A percentile compares a stretch with the other conserved stretches of the same genome.
phyloP scores from a whole-genome alignment of 495 filamentous ascomycete genomes.

The Jackrogersella minutella region DNA sequence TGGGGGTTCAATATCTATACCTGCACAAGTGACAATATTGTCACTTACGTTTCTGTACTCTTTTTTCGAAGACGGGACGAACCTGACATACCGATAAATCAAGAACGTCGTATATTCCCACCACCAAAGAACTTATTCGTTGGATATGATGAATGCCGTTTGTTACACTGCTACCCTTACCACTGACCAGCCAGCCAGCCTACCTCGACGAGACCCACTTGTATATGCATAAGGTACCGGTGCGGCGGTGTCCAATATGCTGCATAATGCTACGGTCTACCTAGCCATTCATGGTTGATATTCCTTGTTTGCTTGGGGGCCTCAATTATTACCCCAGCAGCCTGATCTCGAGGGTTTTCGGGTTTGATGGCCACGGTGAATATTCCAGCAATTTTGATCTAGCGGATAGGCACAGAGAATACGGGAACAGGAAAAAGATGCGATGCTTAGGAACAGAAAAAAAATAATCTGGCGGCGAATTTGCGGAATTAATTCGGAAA shows the following conservation, averaged over 20 bases:
- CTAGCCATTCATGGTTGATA: neutral
- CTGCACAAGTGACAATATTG: neutral
- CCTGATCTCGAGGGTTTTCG: too few relatives aligned
- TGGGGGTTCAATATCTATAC: neutral
- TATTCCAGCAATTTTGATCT: neutral
- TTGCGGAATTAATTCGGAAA: constrained; percentile 27
- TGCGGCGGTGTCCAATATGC: constrained; percentile 15
- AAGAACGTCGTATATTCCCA: constrained; percentile 2
- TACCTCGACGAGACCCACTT: constrained; percentile 1
- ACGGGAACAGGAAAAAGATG: neutral
- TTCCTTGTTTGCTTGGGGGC: neutral
- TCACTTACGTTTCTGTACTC: too few relatives aligned
- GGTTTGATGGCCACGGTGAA: too few relatives aligned
- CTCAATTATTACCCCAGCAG: neutral
- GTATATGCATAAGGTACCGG: constrained; percentile 14
- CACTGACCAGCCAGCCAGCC: too few relatives aligned
- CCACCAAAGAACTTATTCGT: neutral
- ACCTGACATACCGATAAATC: too few relatives aligned
- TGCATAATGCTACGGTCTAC: neutral
- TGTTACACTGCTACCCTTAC: constrained; percentile 2
- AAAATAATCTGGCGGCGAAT: neutral
- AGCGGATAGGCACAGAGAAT: neutral
- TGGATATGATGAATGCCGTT: neutral
- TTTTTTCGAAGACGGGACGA: too few relatives aligned
- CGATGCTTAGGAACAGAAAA: neutral